Evolutionary conservation across 192 early-diverging fungal genomes (phyloP).

Genomic region (Coemansia sp.): DNA sequence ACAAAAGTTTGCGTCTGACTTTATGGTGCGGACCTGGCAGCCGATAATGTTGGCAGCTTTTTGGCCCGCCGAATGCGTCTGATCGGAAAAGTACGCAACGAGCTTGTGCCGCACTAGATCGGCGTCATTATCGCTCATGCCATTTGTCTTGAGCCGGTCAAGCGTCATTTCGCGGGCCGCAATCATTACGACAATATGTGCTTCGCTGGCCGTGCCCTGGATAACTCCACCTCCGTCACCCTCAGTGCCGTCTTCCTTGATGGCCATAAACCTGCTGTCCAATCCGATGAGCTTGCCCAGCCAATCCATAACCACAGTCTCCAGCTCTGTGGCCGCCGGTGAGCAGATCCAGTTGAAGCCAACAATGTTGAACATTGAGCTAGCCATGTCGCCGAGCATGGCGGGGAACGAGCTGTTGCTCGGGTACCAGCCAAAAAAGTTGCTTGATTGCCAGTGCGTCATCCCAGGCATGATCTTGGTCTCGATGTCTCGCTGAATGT

Average conservation of each 20-base stretch:
- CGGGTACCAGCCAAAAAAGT: conserved; percentile 67
- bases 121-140: conserved; percentile 31
- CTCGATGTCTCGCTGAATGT: conserved; percentile 53
- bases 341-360: conserved; percentile 62
- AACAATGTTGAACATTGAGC: conserved; percentile 58
- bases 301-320: conserved; percentile 66
- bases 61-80: conserved; percentile 61
- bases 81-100: conserved; percentile 63
- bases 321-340: conserved; percentile 66
- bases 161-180: conserved; percentile 57
- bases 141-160: conserved; percentile 27
- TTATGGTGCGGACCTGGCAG: conserved; percentile 32
- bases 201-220: conserved; percentile 64
- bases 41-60: conserved; percentile 57
- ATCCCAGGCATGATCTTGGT: conserved; percentile 65
- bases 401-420: conserved; percentile 56
- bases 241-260: conserved; percentile 43
- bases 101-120: conserved; percentile 29
- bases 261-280: conserved; percentile 55
- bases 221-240: conserved; percentile 67
- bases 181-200: conserved; percentile 58
- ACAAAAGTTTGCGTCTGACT: conserved; percentile 35
- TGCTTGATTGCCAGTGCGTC: conserved; percentile 70
- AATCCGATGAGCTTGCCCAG: conserved; percentile 62
- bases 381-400: conserved; percentile 66